Evolutionary conservation across 192 early-diverging fungal species (phyloP), one percentile per base, ranked within the genome.

Genomic region (Rhizoclosmatium sp.): DNA sequence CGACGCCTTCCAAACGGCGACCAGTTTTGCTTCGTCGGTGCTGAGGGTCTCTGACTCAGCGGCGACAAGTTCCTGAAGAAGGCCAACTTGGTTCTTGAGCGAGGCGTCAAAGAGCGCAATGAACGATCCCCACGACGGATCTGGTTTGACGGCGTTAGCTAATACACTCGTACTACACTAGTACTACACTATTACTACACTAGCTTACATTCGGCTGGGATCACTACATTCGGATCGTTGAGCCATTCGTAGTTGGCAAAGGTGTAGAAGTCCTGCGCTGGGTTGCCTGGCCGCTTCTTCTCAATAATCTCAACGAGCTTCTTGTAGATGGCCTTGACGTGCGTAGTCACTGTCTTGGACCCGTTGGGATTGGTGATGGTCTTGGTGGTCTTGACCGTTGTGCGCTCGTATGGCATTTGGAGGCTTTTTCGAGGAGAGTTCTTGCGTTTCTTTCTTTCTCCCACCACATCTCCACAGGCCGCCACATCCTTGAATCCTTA

Each of bases 1-100:
- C 5, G 70, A 71, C 47, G 70, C 70, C 58, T 71, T 71, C 70
- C 70, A 71, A 7, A 71, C 49, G 2, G 70, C 70, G 39, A 16
- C 49, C 51, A 71, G 10, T 42, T 71, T 71, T 1, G 47, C 70
- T 56, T 71, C 70, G 49, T 71, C 70, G 40, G 58, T 41, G 49
- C 14, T 58, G 47, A 16, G 23, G 14, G 44, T 9, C 19, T 56
- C 54, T 14, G 70, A 40, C 19, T 16, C 39, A 12, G 7, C 16
- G 54, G 70, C 47, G n/a, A 49, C 46, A 16, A 71, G 70, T 3
- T 71, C 70, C 41, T 71, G 19, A 7, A 71, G 41, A 9, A 71
- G 40, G 21, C 19, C 54, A 10, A 71, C 7, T 41, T 71, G 70
- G 54, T 71, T 71, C 70, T 71, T 71, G 2, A 71, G 44, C 16